Percentiles rank a stretch among this genome's conserved stretches.
Conservation (phyloP, 1,284 basidiomycete species). For the Meira miltonrushii region DNA sequence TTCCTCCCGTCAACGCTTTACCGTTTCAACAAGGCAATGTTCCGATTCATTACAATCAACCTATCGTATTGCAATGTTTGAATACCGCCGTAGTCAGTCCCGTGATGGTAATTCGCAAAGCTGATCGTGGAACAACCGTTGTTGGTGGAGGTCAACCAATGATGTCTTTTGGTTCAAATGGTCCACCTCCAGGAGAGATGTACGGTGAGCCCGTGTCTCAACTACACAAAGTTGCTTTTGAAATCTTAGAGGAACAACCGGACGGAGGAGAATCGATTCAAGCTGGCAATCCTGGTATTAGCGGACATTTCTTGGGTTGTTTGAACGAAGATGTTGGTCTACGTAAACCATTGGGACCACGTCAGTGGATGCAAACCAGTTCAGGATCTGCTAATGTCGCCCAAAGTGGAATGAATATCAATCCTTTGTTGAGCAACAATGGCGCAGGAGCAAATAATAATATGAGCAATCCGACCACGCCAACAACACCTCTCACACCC, state of each 20-base stretch:
- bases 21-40: conserved; percentile 57
- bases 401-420: no score
- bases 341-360: conserved; percentile 34
- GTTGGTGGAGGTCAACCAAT: conserved; percentile 69
- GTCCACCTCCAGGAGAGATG: conserved; percentile 59
- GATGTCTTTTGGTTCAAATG: conserved; percentile 11
- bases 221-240: conserved; percentile 63
- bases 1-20: conserved; percentile 82
- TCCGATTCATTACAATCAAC: conserved; percentile 85
- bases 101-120: conserved; percentile 84
- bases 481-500: conserved; percentile 40
- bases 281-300: conserved; percentile 28
- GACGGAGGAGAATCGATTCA: conserved; percentile 18
- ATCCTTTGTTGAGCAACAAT: no score
- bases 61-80: conserved; percentile 86
- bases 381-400: no score
- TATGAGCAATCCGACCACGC: conserved; percentile 33
- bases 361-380: conserved; percentile 30
- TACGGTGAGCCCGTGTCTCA: conserved; percentile 91
- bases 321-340: conserved; percentile 43
- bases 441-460: neutral
- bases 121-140: conserved; percentile 81
- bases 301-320: conserved; percentile 43
- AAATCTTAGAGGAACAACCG: conserved; percentile 33
- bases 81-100: conserved; percentile 89